Evolutionary conservation across 1,284 basidiomycete species (phyloP).

Genomic region (Neolentinus lepideus): DNA sequence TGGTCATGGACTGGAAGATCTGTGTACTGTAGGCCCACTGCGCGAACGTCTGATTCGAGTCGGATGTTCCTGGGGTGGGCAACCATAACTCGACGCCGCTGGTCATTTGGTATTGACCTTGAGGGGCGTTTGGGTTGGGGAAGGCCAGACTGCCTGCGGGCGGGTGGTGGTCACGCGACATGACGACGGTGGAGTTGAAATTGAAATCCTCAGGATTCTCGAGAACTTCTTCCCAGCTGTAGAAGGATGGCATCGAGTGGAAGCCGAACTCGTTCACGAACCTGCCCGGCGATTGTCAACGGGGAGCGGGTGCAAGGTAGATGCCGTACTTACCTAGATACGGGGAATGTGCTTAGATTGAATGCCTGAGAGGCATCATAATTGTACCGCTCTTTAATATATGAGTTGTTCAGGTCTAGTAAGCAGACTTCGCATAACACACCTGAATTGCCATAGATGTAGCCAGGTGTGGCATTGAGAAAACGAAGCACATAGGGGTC

Average conservation of each 20-base stretch:
- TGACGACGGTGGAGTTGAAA: constrained; percentile 54
- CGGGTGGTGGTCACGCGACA: constrained; percentile 53
- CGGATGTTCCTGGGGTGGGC: constrained; percentile 39
- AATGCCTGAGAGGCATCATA: constrained; percentile 50
- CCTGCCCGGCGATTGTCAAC: constrained; percentile 17
- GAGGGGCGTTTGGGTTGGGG: constrained; percentile 49
- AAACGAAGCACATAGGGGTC: constrained; percentile 51
- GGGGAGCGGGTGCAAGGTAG: neutral
- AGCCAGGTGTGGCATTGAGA: constrained; percentile 38
- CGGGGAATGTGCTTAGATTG: constrained; percentile 48
- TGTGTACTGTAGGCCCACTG: constrained; percentile 59
- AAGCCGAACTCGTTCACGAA: constrained; percentile 63
- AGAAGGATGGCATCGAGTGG: constrained; percentile 61
- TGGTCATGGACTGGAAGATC: constrained; percentile 50
- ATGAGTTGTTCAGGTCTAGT: neutral
- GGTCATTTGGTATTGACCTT: constrained; percentile 51
- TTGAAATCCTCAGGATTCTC: constrained; percentile 40
- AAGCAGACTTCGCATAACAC: constrained; percentile 7
- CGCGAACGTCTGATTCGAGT: constrained; percentile 50
- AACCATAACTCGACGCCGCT: constrained; percentile 45
- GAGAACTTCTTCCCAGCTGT: constrained; percentile 55
- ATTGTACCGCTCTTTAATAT: constrained; percentile 41
- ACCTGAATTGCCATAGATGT: constrained; percentile 55
- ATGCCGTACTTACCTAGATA: constrained; percentile 29
- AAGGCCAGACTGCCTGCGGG: constrained; percentile 48